Base-by-base conservation (phyloP, 257 asterid species). In the Datura wrightii region DNA sequence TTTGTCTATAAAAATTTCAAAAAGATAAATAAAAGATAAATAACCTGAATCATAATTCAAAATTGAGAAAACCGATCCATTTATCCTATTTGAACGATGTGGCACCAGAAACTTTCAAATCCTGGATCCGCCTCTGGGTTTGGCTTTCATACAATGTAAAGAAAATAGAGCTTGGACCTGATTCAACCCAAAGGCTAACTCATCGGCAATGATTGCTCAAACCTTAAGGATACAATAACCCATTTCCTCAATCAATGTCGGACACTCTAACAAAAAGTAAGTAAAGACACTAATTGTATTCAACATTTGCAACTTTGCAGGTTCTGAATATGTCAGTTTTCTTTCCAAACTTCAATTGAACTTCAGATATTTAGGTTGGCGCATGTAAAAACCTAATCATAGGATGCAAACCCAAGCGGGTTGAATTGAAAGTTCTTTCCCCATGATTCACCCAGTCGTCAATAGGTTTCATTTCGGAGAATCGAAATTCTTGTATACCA, bases 291-390 rank as follows among this genome's bases (percentile, higher is more conserved):
- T 31, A 52, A 52, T 36, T 52, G 7, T 50, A 50, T 46, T 52
- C 62, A 14, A 3, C 82, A 50, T 50, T 76, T 76, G 31, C 31
- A 24, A 24, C 31, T 24, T 24, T 24, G 63, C 82, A 76, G 46
- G 63, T 52, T 50, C 14, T 31, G 63, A 50, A 76, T 76, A 50
- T 46, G 46, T 76, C 15, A 48, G 10, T 52, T 14, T 46, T 76
- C 46, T 76, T 76, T 76, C 82, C 82, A 76, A 50, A 76, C n/a
- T 48, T 76, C 79, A 50, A 76, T 19, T 19, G 59, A 76, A 31
- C 31, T 76, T 50, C 60, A 78, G 34, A 78, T 34, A 78, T 78
- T 52, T 52, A 53, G 63, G 82, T 78, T 52, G 82, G 41, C 2
- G 31, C 63, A 50, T 78, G 31, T 78, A 31, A 76, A 15, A 76